Percentiles rank a stretch among this genome's conserved stretches.
These are phyloP conservation scores for Dictyostelium intermedium DNA, from an alignment of 78 protist genomes.

Conservation along the genomic window DNA sequence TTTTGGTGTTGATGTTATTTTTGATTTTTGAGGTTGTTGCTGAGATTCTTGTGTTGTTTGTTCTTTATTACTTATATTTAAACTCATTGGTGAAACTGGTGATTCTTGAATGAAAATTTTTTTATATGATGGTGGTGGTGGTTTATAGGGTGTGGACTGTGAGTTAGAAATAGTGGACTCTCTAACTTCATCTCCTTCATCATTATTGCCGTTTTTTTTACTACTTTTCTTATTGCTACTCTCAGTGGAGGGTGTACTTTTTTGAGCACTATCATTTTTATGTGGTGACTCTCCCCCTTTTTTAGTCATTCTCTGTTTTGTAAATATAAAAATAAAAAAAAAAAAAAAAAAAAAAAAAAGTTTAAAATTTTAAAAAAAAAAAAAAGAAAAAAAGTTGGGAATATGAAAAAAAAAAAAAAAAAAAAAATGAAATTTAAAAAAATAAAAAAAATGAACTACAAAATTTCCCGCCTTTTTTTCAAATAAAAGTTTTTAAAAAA, in stretches of 20 bases:
- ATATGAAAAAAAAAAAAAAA: too few species aligned
- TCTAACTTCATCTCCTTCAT: neutral
- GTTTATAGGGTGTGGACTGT: neutral
- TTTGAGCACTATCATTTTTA: neutral
- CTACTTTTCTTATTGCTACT: neutral
- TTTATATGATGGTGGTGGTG: neutral
- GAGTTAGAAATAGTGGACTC: neutral
- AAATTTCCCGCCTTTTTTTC: too few species aligned
- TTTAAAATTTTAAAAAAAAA: too few species aligned
- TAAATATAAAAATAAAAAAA: neutral
- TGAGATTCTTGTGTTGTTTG: neutral
- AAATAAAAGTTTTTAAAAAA: too few species aligned
- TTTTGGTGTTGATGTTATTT: neutral
- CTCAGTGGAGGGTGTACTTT: neutral
- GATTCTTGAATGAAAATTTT: neutral
- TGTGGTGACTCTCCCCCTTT: neutral
- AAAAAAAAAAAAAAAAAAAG: too few species aligned
- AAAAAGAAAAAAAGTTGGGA: too few species aligned
- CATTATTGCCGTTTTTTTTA: neutral
- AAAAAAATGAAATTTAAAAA: too few species aligned
- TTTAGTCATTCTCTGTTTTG: neutral
- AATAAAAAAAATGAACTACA: too few species aligned
- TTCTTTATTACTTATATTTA: neutral
- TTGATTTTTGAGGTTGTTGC: neutral
- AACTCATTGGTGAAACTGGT: neutral